These are phyloP conservation scores for Leonotis leonurus DNA, from an alignment of 257 asterid genomes.

Conservation along the genomic window DNA sequence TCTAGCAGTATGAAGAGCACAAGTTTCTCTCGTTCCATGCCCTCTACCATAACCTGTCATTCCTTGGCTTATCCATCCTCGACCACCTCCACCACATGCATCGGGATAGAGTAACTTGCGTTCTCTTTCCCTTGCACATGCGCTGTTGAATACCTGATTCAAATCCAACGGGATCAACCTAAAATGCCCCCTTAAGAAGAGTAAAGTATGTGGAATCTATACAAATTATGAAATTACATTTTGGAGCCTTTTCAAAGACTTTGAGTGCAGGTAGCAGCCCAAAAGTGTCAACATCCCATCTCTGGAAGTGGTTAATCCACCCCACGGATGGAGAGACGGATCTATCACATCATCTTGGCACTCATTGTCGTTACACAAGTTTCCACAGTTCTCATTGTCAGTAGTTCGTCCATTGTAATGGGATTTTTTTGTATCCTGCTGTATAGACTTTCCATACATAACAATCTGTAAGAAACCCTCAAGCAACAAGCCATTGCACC, in stretches of 20 bases:
- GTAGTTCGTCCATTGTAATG: slow-evolving; percentile 29
- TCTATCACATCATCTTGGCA: slow-evolving; percentile 68
- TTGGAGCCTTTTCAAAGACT: slow-evolving; percentile 80
- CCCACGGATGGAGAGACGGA: slow-evolving; percentile 97
- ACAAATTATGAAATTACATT: slow-evolving; percentile 40
- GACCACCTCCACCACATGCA: slow-evolving; percentile 98
- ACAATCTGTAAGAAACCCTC: slow-evolving; percentile 89
- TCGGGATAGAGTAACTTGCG: slow-evolving; percentile 93
- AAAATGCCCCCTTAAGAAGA: slow-evolving; percentile 1
- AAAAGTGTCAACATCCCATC: slow-evolving; percentile 84
- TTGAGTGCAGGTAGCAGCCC: slow-evolving; percentile 67
- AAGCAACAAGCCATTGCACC: slow-evolving; percentile 93
- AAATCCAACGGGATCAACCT: slow-evolving; percentile 18
- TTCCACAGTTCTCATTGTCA: slow-evolving; percentile 36
- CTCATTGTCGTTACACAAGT: slow-evolving; percentile 30
- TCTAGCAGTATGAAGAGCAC: slow-evolving; percentile 98
- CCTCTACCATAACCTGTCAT: slow-evolving; percentile 70
- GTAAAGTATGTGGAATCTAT: neutral
- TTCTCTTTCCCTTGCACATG: slow-evolving; percentile 90
- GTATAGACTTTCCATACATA: slow-evolving; percentile 83
- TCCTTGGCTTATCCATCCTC: slow-evolving; percentile 99
- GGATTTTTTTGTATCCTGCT: slow-evolving; percentile 48
- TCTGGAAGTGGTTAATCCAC: slow-evolving; percentile 77
- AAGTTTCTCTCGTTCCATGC: slow-evolving; percentile 90
- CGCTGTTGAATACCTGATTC: slow-evolving; percentile 87